Evolutionary conservation across 1,284 basidiomycete genomes (phyloP).

Genomic region (Trametes versicolor): DNA sequence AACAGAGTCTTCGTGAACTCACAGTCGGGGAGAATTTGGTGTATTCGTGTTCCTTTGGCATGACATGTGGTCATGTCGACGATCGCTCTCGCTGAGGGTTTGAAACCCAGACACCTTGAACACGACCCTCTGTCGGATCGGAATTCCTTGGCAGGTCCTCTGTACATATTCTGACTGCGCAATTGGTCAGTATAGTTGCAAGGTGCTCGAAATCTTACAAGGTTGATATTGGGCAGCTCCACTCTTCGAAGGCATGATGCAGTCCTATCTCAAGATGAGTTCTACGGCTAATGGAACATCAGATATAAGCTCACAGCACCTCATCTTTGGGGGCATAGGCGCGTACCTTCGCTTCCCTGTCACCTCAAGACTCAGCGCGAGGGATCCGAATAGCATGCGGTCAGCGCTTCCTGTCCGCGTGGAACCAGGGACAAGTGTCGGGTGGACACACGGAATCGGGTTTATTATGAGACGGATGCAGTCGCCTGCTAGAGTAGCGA

Average conservation of each 20-base stretch:
- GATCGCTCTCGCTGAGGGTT: background rate
- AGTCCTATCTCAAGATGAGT: background rate
- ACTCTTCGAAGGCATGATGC: background rate
- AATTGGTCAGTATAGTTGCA: background rate
- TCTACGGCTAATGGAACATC: background rate
- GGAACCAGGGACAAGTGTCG: constrained; percentile 4
- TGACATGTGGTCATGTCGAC: constrained; percentile 3
- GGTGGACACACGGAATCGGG: background rate
- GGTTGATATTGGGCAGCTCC: background rate
- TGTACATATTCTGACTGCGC: background rate
- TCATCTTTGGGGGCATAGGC: background rate
- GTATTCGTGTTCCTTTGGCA: background rate
- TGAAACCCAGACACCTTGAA: constrained; percentile 1
- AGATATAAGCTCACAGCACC: background rate
- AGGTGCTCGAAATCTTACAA: background rate
- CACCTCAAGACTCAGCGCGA: background rate
- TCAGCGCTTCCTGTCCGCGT: background rate
- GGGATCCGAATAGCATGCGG: background rate
- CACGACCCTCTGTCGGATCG: background rate
- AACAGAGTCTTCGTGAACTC: background rate
- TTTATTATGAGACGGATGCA: constrained; percentile 2
- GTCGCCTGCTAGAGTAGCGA: background rate
- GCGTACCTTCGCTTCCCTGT: constrained; percentile 3
- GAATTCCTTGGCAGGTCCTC: background rate
- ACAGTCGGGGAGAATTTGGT: constrained; percentile 3